Conservation (phyloP, 148 eudicot genomes). For the Rhododendron henanense region DNA sequence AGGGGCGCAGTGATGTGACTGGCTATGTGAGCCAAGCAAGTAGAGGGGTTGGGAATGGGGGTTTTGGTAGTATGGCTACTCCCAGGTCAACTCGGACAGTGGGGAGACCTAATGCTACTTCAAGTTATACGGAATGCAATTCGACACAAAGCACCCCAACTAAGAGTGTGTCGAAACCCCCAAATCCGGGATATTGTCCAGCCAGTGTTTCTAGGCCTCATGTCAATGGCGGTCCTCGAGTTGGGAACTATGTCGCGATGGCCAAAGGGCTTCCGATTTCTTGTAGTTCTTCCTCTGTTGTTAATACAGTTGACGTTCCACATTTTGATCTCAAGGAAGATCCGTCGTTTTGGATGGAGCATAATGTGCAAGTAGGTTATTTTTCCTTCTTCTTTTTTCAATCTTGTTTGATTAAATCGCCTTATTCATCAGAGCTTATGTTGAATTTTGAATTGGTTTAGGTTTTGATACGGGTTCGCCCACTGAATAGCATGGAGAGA, state of each 20-base stretch:
- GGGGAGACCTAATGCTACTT: conserved; percentile 33
- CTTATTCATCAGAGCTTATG: neutral
- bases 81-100: conserved; percentile 44
- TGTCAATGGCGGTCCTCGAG: conserved; percentile 44
- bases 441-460: conserved; percentile 19
- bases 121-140: conserved; percentile 41
- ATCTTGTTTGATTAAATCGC: neutral
- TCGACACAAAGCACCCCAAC: conserved; percentile 72
- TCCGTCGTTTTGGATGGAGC: conserved; percentile 98
- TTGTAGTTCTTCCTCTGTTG: conserved; percentile 27
- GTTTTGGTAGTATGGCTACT: conserved; percentile 34
- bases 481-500: conserved; percentile 67
- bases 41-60: conserved; percentile 15
- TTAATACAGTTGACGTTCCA: conserved; percentile 67
- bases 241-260: conserved; percentile 40
- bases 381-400: neutral
- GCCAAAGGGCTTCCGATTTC: conserved; percentile 56
- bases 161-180: conserved; percentile 84
- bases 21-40: conserved; percentile 20
- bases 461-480: conserved; percentile 90
- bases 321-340: conserved; percentile 93
- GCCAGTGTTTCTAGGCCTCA: conserved; percentile 44
- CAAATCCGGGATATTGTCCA: conserved; percentile 47
- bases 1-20: conserved; percentile 23
- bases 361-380: conserved; percentile 73